A percentile compares a stretch with the other conserved stretches of the same genome.
phyloP scores from a whole-genome alignment of 2,329 filamentous ascomycete species.

The Huntiella decipiens region DNA sequence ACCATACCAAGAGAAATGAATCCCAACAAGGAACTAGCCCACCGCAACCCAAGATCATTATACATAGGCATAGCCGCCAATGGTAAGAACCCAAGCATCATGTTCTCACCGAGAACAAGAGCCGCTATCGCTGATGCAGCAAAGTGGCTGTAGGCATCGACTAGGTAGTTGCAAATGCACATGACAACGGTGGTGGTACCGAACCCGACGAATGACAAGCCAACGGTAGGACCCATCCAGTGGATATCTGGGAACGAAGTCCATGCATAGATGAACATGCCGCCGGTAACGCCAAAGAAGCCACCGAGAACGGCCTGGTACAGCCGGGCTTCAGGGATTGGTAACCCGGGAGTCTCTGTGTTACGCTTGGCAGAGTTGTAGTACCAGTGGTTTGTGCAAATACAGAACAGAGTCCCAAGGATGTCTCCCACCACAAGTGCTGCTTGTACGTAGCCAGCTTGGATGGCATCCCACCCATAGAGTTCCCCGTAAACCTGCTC shows the following conservation, averaged over 20 bases:
- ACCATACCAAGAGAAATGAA: conserved; percentile 11
- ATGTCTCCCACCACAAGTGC: conserved; percentile 8
- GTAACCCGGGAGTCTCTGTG: conserved; percentile 17
- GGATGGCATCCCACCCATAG: conserved; percentile 13
- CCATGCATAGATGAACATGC: conserved; percentile 33
- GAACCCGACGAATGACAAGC: conserved; percentile 28
- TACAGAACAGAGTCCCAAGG: conserved; percentile 11
- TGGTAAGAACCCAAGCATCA: conserved; percentile 21
- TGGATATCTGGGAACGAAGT: conserved; percentile 22
- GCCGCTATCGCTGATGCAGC: conserved; percentile 29
- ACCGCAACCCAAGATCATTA: conserved; percentile 9
- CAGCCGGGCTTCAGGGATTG: conserved; percentile 13
- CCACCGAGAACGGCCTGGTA: conserved; percentile 11
- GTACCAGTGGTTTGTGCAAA: conserved; percentile 19
- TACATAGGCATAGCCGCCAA: conserved; percentile 9
- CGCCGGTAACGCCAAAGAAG: conserved; percentile 16
- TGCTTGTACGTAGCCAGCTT: conserved; percentile 9
- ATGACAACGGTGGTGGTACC: conserved; percentile 28
- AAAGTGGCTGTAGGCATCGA: conserved; percentile 30
- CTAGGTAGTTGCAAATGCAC: conserved; percentile 28
- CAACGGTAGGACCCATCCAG: conserved; percentile 28
- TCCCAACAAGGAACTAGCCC: conserved; percentile 11
- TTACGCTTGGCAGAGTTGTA: conserved; percentile 22
- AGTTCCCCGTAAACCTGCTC: conserved; percentile 13
- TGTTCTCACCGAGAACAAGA: conserved; percentile 28